A percentile compares a stretch with the other conserved stretches of the same genome.
phyloP scores from a whole-genome alignment of 352 stramenopile species.

The Peronosclerospora sorghi region DNA sequence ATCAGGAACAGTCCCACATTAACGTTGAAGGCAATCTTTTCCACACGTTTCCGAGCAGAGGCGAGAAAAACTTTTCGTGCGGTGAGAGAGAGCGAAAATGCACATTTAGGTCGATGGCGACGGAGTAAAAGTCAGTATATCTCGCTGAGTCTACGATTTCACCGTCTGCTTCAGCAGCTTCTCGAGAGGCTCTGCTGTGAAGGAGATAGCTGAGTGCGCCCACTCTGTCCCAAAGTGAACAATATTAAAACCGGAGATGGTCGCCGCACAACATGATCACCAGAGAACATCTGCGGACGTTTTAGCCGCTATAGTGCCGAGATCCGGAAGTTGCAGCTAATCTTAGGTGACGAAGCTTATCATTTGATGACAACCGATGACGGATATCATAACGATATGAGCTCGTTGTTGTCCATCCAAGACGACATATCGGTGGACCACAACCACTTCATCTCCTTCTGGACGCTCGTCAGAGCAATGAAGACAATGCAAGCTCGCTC shows the following conservation, averaged over 20 bases:
- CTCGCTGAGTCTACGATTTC: slow-evolving; percentile 23
- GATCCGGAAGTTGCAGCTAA: slow-evolving; percentile 11
- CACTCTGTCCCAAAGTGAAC: slow-evolving; percentile 73
- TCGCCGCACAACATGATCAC: slow-evolving; percentile 70
- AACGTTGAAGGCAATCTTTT: slow-evolving; percentile 17
- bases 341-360: slow-evolving; percentile 20
- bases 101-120: slow-evolving; percentile 56
- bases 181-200: slow-evolving; percentile 44
- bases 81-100: slow-evolving; percentile 60
- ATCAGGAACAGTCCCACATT: slow-evolving; percentile 33
- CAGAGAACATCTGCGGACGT: slow-evolving; percentile 80
- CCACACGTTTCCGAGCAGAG: slow-evolving; percentile 8
- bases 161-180: slow-evolving; percentile 34
- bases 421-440: slow-evolving; percentile 55
- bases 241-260: slow-evolving; percentile 59
- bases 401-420: slow-evolving; percentile 22
- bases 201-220: slow-evolving; percentile 66
- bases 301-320: slow-evolving; percentile 47
- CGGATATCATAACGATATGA: slow-evolving; percentile 10
- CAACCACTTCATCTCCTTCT: no score
- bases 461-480: slow-evolving; percentile 25
- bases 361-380: slow-evolving; percentile 25
- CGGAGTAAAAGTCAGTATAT: slow-evolving; percentile 71
- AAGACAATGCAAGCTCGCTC: slow-evolving; percentile 40
- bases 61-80: slow-evolving; percentile 36